Percentiles rank a stretch among this genome's conserved stretches.
These are phyloP conservation scores for Crithidia thermophila DNA, from an alignment of 208 protist genomes.

Conservation along the genomic window DNA sequence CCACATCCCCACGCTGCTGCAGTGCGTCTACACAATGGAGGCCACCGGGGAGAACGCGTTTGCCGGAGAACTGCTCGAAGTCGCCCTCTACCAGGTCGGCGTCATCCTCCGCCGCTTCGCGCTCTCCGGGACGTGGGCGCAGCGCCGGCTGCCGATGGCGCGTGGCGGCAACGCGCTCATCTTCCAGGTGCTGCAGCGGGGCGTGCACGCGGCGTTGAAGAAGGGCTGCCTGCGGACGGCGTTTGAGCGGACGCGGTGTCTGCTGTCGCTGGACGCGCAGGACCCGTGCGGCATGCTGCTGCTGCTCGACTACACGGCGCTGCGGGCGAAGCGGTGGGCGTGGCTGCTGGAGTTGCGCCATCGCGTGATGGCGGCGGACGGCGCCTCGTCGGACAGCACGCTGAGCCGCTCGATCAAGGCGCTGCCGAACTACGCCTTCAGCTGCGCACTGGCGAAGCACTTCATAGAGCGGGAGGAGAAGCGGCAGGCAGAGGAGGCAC, in stretches of 20 bases:
- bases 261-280: slow-evolving; percentile 76
- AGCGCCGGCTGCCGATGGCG: slow-evolving; percentile 45
- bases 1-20: slow-evolving; percentile 83
- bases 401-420: slow-evolving; percentile 34
- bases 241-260: slow-evolving; percentile 63
- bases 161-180: slow-evolving; percentile 49
- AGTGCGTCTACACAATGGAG: slow-evolving; percentile 61
- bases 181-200: slow-evolving; percentile 55
- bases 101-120: slow-evolving; percentile 62
- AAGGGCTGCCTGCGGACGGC: slow-evolving; percentile 76
- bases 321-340: slow-evolving; percentile 76
- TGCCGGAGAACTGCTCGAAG: slow-evolving; percentile 66
- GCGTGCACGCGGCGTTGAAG: slow-evolving; percentile 69
- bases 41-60: slow-evolving; percentile 57
- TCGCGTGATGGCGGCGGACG: not conserved
- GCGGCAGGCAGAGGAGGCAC: slow-evolving; percentile 14
- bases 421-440: slow-evolving; percentile 82
- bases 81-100: slow-evolving; percentile 82
- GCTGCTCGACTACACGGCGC: slow-evolving; percentile 77
- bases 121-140: slow-evolving; percentile 56
- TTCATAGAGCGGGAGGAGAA: slow-evolving; percentile 66
- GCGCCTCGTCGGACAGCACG: not conserved
- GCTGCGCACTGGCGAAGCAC: slow-evolving; percentile 72
- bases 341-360: slow-evolving; percentile 76
- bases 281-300: slow-evolving; percentile 72